Evolutionary conservation across 495 filamentous ascomycete species (phyloP).

Genomic region (Bryoglossum gracile): DNA sequence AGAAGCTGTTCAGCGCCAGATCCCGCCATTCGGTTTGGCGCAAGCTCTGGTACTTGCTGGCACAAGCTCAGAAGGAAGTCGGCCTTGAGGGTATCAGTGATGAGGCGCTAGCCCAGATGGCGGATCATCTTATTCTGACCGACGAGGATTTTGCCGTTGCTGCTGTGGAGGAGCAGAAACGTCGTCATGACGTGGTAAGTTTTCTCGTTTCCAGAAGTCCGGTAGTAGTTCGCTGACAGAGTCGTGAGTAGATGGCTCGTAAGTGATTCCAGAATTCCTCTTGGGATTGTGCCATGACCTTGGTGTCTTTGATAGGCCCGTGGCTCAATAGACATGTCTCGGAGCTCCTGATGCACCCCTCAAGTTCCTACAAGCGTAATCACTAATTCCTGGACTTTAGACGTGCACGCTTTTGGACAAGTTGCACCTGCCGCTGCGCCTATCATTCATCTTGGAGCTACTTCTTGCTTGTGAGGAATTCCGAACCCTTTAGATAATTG

Average conservation of each 20-base stretch:
- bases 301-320: not conserved
- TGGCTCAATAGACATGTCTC: not conserved
- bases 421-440: slow-evolving; percentile 76
- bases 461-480: slow-evolving; percentile 2
- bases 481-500: not conserved
- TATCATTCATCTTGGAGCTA: slow-evolving; percentile 67
- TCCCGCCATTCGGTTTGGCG: slow-evolving; percentile 71
- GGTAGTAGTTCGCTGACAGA: not conserved
- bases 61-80: slow-evolving; percentile 71
- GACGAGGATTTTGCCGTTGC: slow-evolving; percentile 76
- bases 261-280: not conserved
- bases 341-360: not conserved
- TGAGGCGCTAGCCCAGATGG: slow-evolving; percentile 71
- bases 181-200: slow-evolving; percentile 54
- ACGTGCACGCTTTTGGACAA: slow-evolving; percentile 67
- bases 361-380: not conserved
- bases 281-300: not conserved
- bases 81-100: slow-evolving; percentile 52
- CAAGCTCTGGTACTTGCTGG: slow-evolving; percentile 74
- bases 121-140: slow-evolving; percentile 58
- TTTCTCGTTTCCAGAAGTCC: not conserved
- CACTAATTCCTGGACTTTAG: slow-evolving; percentile 28
- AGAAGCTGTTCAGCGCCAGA: slow-evolving; percentile 60
- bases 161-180: slow-evolving; percentile 46
- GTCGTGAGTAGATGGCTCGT: slow-evolving; percentile 3